Evolutionary conservation across 176 grass and related monocot species (phyloP), one percentile per base, ranked within the genome.

Genomic region (Cocos nucifera): DNA sequence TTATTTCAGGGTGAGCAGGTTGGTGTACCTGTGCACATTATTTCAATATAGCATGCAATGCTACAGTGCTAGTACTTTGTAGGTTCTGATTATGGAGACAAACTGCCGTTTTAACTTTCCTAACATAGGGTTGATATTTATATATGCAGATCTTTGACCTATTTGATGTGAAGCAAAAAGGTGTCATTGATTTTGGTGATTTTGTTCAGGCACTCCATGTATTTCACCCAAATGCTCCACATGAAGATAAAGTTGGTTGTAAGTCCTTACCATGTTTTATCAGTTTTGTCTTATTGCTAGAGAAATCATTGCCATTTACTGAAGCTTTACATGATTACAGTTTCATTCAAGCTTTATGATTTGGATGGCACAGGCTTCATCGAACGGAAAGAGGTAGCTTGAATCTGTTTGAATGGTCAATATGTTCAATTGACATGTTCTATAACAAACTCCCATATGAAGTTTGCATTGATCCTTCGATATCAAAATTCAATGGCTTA

Each of bases 161-260:
- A 55, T 62, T 77, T 69, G 74, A 77, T 54, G 15, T 61, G 5
- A 69, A 77, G 61, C 52, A 61, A 23, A 77, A 77, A 4, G 74
- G 74, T 19, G 74, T 77, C 25, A 62, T 77, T 77, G 74, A 60
- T 53, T 69, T 69, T 62, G 64, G 49, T 51, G 64, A 77, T 55
- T 77, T 77, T 62, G 74, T 77, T 20, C 64, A 57, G 53, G 61
- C 64, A 4, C 74, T 77, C 24, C 62, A 48, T 39, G 4, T 62
- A 58, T 77, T 77, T 55, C 74, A 77, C 30, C 64, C 64, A 21
- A 77, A 69, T 69, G 16, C 64, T 3, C 67, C 74, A 19, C 25
- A 69, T 61, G 55, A 57, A 55, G 58, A 73, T 16, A 64, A 73
- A 63, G 53, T 73, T 54, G 50, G 39, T 32, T 55, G 70, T 73